Base-by-base conservation (phyloP, 73 alveolate species). In the Symbiodinium natans region DNA sequence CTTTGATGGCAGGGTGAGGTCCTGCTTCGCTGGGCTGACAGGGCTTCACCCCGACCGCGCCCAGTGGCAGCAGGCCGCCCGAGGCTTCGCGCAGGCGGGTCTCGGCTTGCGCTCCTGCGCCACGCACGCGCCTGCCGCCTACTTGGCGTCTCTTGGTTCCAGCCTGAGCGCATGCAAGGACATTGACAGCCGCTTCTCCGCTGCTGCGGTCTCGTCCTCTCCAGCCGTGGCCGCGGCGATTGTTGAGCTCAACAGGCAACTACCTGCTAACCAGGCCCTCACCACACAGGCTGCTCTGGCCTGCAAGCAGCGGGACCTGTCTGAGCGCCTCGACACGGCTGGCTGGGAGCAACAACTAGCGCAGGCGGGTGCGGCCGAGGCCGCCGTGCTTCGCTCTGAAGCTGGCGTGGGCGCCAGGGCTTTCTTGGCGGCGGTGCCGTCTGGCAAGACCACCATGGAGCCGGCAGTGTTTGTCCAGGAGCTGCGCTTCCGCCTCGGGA, bases 31-130 rank as follows among this genome's bases (percentile, higher is more conserved):
- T 17, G 33, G 73, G 74, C 40, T 83, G n/a, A 83, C 74, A 19
- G 92, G 92, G 17, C 92, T 83, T 27, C 92, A 83, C 73, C 92
- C 34, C 10, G 41, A 25, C 2, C 43, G 29, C 3, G 42, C 2
- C 3, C 92, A 83, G 40, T 83, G 92, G 92, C 27, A 15, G 27
- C 92, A 83, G 27, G 92, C 92, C 41, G 71, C 92, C 19, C 21
- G 92, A 5, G 92, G 92, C 41, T 41, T 83, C 27, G 92, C 42
- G 41, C 92, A 41, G 21, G 92, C 92, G 1, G 92, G 74, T 38
- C 41, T 39, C 15, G 92, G 41, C 29, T 43, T 83, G 1, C 92
- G 92, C 29, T 41, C 92, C 34, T 34, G 48, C 27, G 86, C 43
- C 71, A 27, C 41, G n/a, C 42, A 82, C 21, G 68, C 73, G 19